These are phyloP conservation scores for Citrullus colocynthis DNA, from an alignment of 306 rosid genomes.

Conservation along the genomic window DNA sequence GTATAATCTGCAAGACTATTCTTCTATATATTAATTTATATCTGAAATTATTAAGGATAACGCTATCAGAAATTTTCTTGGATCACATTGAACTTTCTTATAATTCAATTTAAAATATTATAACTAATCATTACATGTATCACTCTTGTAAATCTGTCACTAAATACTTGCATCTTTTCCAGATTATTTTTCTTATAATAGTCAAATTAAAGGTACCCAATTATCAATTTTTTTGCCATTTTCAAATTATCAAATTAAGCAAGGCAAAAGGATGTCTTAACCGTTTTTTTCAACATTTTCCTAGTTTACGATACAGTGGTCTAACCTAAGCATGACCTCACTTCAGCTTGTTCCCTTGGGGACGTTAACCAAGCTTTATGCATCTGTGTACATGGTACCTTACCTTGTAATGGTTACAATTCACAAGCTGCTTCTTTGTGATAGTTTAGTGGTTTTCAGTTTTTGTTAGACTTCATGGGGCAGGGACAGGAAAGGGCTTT, in stretches of 20 bases:
- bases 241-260: not conserved
- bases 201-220: not conserved
- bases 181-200: not conserved
- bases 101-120: not conserved
- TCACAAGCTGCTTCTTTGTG: not conserved
- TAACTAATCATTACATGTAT: not conserved
- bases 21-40: not conserved
- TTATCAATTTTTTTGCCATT: not conserved
- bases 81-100: not conserved
- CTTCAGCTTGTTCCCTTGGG: not conserved
- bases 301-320: not conserved
- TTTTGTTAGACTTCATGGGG: not conserved
- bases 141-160: not conserved
- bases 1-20: not conserved
- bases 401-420: not conserved
- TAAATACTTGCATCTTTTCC: not conserved
- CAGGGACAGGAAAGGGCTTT: too few species aligned
- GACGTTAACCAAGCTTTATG: not conserved
- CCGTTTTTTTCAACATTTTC: not conserved
- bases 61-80: not conserved
- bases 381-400: not conserved
- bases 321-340: not conserved
- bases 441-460: not conserved
- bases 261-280: not conserved
- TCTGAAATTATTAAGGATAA: not conserved